Evolutionary conservation across 2,329 filamentous ascomycete genomes (phyloP), one percentile per base, ranked within the genome.

Genomic region (Ilyonectria sp.): DNA sequence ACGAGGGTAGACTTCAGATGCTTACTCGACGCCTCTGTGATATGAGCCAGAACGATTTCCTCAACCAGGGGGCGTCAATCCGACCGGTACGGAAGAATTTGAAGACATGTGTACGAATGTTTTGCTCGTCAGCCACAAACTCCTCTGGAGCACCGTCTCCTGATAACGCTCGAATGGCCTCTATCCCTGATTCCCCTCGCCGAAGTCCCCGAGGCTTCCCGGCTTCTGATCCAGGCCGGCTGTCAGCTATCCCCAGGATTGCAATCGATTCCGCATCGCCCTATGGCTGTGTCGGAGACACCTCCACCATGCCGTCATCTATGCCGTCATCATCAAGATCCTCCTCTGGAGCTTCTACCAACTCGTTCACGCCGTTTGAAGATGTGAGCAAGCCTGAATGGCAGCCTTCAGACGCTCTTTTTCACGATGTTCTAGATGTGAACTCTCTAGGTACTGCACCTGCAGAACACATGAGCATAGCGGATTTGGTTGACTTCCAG

Each of bases 61-160:
- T 80, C 23, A 75, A 71, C 53, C 76, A 78, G 44, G 71, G 70
- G 1, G 64, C 56, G 6, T 67, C 69, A 2, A 63, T 79, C 10
- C 71, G 76, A 6, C 57, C 53, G 9, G 69, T 78, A 2, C 72
- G 74, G 15, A 80, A 76, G 70, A 75, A 76, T 26, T 67, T 80
- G 23, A 80, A 77, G 67, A 68, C 69, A 1, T 75, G 74, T 29
- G 59, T 74, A 13, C 72, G 72, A 15, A 67, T 71, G 21, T 74
- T 75, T 43, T 71, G 69, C 7, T 58, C 62, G 3, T 58, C 55
- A 13, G 63, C 60, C 21, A 69, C 76, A 3, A 67, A 68, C 66
- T 72, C 69, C 5, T 61, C 75, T 2, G 70, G 70, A 3, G 37
- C 71, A 8, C 35, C 75, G n/a, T 70, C 70, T 31, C 66, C 67